These are phyloP conservation scores for Madurella mycetomatis DNA, from an alignment of 2,329 filamentous ascomycete species.

Conservation along the genomic window DNA sequence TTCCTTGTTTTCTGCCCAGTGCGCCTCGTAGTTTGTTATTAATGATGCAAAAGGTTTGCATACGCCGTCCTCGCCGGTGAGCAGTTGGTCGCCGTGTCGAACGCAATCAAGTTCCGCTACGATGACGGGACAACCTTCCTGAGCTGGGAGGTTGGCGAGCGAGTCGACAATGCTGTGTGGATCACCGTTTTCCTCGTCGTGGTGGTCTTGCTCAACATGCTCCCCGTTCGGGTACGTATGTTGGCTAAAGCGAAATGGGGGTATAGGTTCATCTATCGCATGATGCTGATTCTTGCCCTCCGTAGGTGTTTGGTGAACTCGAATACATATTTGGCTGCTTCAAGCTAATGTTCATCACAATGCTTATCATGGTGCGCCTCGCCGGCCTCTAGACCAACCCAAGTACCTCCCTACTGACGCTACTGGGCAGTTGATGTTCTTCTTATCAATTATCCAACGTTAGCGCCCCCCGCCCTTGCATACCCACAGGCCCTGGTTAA, in stretches of 20 bases:
- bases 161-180: conserved; percentile 36
- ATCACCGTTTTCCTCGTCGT: conserved; percentile 35
- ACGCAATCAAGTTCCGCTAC: conserved; percentile 35
- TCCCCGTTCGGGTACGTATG: conserved; percentile 33
- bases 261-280: not conserved
- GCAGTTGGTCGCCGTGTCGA: conserved; percentile 34
- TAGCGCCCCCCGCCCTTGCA: conserved; percentile 9
- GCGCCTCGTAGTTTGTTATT: not conserved
- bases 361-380: conserved; percentile 29
- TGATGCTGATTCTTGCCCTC: not conserved
- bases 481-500: not conserved
- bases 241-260: not conserved
- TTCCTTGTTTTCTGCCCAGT: not conserved
- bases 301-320: conserved; percentile 32
- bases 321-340: conserved; percentile 37
- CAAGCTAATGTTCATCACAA: conserved; percentile 35
- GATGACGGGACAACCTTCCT: conserved; percentile 33
- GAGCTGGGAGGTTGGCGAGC: conserved; percentile 32
- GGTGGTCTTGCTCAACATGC: conserved; percentile 33
- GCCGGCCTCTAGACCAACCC: not conserved
- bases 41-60: conserved; percentile 30
- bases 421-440: conserved; percentile 30
- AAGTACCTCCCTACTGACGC: not conserved
- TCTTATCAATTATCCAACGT: conserved; percentile 36
- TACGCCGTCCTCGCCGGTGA: conserved; percentile 35